These are phyloP conservation scores for Groenewaldozyma tartarivorans DNA, from an alignment of 805 yeast species.

Conservation along the genomic window DNA sequence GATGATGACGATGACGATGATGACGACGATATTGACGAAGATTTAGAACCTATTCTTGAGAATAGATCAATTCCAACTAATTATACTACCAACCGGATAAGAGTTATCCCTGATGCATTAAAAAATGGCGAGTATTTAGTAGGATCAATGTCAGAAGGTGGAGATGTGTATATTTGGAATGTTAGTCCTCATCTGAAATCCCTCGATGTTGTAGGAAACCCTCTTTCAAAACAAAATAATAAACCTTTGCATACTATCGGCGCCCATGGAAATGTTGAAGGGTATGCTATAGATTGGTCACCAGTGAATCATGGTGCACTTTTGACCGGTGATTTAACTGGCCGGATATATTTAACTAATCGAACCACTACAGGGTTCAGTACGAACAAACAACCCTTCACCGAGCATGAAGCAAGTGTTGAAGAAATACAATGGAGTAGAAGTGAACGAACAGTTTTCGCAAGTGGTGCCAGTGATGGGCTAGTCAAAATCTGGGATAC, in stretches of 20 bases:
- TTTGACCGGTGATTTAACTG: constrained; percentile 81
- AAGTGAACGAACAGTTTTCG: constrained; percentile 85
- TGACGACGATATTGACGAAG: constrained; percentile 63
- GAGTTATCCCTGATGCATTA: constrained; percentile 70
- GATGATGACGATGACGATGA: constrained; percentile 68
- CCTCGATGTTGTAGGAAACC: constrained; percentile 79
- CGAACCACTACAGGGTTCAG: constrained; percentile 69
- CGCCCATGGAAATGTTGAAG: constrained; percentile 91
- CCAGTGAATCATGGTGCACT: constrained; percentile 66
- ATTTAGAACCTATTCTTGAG: constrained; percentile 79
- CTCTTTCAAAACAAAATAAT: constrained; percentile 66
- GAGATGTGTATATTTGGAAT: constrained; percentile 83
- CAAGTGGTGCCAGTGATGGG: constrained; percentile 92
- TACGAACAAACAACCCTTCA: constrained; percentile 75
- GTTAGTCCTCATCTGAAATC: constrained; percentile 69
- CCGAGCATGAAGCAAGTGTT: constrained; percentile 41
- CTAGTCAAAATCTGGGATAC: constrained; percentile 93
- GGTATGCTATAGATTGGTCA: constrained; percentile 96
- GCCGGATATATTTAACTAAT: constrained; percentile 69
- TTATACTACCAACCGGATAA: constrained; percentile 80
- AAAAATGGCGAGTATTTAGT: constrained; percentile 72
- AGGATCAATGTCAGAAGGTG: constrained; percentile 82
- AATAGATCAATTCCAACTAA: constrained; percentile 68
- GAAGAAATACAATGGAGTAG: constrained; percentile 97
- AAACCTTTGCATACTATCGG: constrained; percentile 75